Base-by-base conservation (phyloP, 352 stramenopile species). In the Pythium utonaiense region DNA sequence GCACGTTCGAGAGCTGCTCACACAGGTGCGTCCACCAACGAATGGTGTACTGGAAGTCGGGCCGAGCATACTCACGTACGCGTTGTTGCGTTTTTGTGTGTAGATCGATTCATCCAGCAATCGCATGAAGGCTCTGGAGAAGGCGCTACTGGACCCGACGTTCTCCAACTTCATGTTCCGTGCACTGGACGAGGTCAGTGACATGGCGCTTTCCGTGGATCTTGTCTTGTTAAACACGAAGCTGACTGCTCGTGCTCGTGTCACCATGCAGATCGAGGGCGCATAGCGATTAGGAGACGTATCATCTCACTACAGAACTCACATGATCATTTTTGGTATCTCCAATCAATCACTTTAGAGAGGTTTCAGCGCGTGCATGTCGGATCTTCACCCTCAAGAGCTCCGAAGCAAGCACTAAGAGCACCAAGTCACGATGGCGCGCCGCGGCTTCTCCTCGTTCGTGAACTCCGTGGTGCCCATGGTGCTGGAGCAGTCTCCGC, bases 401-500 rank as follows among this genome's bases (percentile, higher is more conserved):
- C 45, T 30, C 28, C 14, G n/a, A 54, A 30, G n/a, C 40, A 6
- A 14, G 10, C 21, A 21, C 40, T 17, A 49, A 24, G n/a, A n/a
- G 5, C 10, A 16, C 24, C 19, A 25, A 59, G 21, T 10, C 13
- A 60, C 12, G 3, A 63, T 68, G 62, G 53, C 62, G 50, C 72
- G 78, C 52, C 79, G 76, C 31, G 66, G 78, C 1, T 60, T 88
- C 50, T 77, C 84, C 44, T 75, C 78, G 30, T 72, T 88, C 53
- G 67, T 77, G 65, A 88, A 69, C 69, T 85, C 80, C 30, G 54
- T 97, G 13, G 81, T 98, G 48, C 96, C 94, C 5, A 98, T 98
- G 78, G 95, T 98, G 13, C 66, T 98, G 25, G 95, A 98, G 78
- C 85, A 96, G 64, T 97, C 78, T 36, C 74, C 86, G 17, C 82